These are phyloP conservation scores for Astragalus membranaceus DNA, from an alignment of 306 rosid genomes.

Conservation along the genomic window DNA sequence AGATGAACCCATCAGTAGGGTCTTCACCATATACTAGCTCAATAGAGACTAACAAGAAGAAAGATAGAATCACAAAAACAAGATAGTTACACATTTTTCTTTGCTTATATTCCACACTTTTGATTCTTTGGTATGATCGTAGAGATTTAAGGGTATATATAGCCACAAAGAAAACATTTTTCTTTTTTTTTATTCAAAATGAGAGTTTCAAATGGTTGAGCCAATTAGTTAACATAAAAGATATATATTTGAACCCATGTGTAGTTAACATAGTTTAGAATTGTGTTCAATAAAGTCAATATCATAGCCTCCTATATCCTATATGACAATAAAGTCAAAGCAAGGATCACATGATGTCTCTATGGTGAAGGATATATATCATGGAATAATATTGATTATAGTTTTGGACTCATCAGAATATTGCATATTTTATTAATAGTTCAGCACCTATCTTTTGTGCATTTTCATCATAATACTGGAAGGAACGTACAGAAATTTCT, in stretches of 20 bases:
- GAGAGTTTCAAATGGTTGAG: not conserved
- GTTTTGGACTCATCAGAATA: not conserved
- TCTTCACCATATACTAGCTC: constrained; percentile 18
- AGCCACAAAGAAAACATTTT: not conserved
- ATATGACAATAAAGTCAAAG: not conserved
- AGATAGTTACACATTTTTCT: constrained; percentile 10
- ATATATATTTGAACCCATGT: too few relatives aligned
- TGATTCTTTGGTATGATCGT: not conserved
- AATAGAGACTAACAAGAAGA: not conserved
- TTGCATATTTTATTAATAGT: too few relatives aligned
- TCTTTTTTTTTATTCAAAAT: not conserved
- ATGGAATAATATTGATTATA: not conserved
- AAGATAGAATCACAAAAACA: not conserved
- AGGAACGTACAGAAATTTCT: not conserved
- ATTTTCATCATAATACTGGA: not conserved
- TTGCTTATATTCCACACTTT: not conserved
- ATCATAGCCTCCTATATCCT: too few relatives aligned
- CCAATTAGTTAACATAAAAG: too few relatives aligned
- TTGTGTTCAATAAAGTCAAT: too few relatives aligned
- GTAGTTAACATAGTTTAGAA: too few relatives aligned
- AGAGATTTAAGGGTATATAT: not conserved
- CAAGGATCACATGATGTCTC: too few relatives aligned
- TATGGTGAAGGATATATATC: not conserved
- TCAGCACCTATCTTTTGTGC: not conserved
- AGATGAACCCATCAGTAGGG: constrained; percentile 42